Percentiles rank a stretch among this genome's conserved stretches.
phyloP scores from a whole-genome alignment of 495 filamentous ascomycete species.

The Aspergillus mulundensis region DNA sequence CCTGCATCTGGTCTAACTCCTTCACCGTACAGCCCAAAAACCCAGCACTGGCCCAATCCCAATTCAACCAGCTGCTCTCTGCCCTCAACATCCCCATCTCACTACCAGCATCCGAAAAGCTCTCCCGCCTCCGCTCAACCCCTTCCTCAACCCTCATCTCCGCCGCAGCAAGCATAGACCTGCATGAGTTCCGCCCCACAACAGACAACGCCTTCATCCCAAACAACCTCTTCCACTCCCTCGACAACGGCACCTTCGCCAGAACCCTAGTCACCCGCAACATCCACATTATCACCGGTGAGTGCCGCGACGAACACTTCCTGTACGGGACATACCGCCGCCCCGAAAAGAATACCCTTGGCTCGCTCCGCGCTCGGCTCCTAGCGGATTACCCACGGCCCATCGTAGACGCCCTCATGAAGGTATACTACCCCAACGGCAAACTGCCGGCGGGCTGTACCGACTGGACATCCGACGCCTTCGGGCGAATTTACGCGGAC shows the following conservation, averaged over 20 bases:
- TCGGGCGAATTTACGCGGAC: slow-evolving; percentile 54
- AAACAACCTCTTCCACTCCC: slow-evolving; percentile 37
- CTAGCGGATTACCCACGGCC: slow-evolving; percentile 49
- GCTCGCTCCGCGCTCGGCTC: slow-evolving; percentile 41
- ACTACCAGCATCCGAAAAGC: slow-evolving; percentile 39
- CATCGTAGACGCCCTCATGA: slow-evolving; percentile 39
- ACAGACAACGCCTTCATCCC: slow-evolving; percentile 49
- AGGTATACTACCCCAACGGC: slow-evolving; percentile 39
- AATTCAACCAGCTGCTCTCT: slow-evolving; percentile 53
- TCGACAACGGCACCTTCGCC: slow-evolving; percentile 49
- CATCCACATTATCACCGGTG: slow-evolving; percentile 50
- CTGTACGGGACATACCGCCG: slow-evolving; percentile 46
- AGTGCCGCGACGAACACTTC: slow-evolving; percentile 52
- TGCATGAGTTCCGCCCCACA: slow-evolving; percentile 53
- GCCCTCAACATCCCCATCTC: slow-evolving; percentile 41
- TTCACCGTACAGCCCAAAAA: slow-evolving; percentile 52
- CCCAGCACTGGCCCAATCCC: slow-evolving; percentile 41
- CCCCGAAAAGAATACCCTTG: slow-evolving; percentile 31
- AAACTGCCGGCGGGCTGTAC: slow-evolving; percentile 24
- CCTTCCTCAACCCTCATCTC: slow-evolving; percentile 31
- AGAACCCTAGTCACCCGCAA: slow-evolving; percentile 35
- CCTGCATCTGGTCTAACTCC: slow-evolving; percentile 54
- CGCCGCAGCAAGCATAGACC: slow-evolving; percentile 31
- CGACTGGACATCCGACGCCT: slow-evolving; percentile 43
- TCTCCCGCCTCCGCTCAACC: slow-evolving; percentile 42